A percentile compares a stretch with the other conserved stretches of the same genome.
These are phyloP conservation scores for Saturnispora saitoi DNA, from an alignment of 805 yeast species.

Conservation along the genomic window DNA sequence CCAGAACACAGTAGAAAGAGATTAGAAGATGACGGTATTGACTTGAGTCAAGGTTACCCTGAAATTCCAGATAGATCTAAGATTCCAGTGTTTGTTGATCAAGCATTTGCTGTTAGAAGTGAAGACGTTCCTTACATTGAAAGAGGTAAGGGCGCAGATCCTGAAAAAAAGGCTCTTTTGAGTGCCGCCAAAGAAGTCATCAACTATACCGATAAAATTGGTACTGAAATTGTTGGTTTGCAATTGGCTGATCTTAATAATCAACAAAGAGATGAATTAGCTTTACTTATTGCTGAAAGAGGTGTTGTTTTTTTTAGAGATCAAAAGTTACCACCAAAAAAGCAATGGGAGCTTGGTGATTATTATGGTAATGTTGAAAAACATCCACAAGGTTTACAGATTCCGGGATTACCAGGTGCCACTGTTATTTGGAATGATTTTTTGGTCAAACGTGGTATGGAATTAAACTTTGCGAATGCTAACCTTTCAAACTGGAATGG, in stretches of 20 bases:
- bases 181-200: conserved; percentile 34
- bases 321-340: conserved; percentile 36
- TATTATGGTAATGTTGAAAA: conserved; percentile 38
- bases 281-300: conserved; percentile 39
- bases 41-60: conserved; percentile 33
- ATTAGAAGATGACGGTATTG: conserved; percentile 30
- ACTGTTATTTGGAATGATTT: conserved; percentile 37
- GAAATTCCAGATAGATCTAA: conserved; percentile 26
- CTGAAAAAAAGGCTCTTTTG: conserved; percentile 33
- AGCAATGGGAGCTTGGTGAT: conserved; percentile 36
- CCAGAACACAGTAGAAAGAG: conserved; percentile 25
- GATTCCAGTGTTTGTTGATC: conserved; percentile 34
- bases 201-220: conserved; percentile 37
- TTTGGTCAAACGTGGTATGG: conserved; percentile 20
- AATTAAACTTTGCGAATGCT: conserved; percentile 15
- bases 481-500: conserved; percentile 17
- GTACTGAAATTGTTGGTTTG: conserved; percentile 42
- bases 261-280: conserved; percentile 39
- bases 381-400: conserved; percentile 31
- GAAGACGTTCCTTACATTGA: conserved; percentile 28
- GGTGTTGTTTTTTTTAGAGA: conserved; percentile 44
- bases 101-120: conserved; percentile 31
- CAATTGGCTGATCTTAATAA: conserved; percentile 36
- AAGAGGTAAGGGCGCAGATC: conserved; percentile 31
- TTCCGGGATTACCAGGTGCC: conserved; percentile 31